phyloP scores from a whole-genome alignment of 2,329 filamentous ascomycete genomes.

The Herpotrichia juniperi region DNA sequence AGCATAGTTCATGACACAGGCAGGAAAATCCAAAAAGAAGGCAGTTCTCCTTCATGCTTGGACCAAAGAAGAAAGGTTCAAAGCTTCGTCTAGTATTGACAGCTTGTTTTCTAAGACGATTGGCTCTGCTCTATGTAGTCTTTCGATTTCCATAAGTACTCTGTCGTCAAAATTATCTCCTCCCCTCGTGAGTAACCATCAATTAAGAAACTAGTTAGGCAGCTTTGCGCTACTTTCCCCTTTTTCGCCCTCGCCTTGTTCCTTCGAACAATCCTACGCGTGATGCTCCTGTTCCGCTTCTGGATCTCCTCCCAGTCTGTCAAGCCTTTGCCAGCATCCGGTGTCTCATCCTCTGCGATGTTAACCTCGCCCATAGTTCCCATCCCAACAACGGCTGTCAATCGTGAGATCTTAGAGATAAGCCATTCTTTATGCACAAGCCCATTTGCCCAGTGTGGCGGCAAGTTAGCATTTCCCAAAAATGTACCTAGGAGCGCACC shows the following conservation, averaged over 20 bases:
- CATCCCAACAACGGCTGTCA: conserved; percentile 50
- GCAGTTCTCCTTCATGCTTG: no score
- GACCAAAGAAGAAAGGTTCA: no score
- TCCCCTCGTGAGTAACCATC: no score
- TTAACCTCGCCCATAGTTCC: conserved; percentile 26
- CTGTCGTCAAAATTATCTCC: no score
- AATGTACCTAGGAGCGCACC: conserved; percentile 58
- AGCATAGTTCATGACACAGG: no score
- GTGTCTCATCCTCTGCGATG: conserved; percentile 38
- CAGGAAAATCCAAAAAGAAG: no score
- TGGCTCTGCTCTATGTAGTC: no score
- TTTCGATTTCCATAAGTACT: no score
- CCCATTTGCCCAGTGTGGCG: conserved; percentile 57
- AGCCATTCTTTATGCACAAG: conserved; percentile 55
- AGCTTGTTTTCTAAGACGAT: no score
- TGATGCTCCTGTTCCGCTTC: conserved; percentile 51
- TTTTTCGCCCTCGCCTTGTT: conserved; percentile 10
- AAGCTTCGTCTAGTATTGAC: no score
- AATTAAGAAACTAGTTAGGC: no score
- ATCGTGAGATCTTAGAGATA: conserved; percentile 50
- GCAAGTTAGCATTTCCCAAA: conserved; percentile 55
- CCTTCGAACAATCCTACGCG: neutral
- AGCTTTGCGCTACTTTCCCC: neutral
- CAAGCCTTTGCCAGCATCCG: conserved; percentile 51
- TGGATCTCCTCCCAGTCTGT: conserved; percentile 50